Percentiles rank a stretch among this genome's conserved stretches.
phyloP scores from a whole-genome alignment of 2,329 filamentous ascomycete species.

The Zelopaecilomyces penicillatus region DNA sequence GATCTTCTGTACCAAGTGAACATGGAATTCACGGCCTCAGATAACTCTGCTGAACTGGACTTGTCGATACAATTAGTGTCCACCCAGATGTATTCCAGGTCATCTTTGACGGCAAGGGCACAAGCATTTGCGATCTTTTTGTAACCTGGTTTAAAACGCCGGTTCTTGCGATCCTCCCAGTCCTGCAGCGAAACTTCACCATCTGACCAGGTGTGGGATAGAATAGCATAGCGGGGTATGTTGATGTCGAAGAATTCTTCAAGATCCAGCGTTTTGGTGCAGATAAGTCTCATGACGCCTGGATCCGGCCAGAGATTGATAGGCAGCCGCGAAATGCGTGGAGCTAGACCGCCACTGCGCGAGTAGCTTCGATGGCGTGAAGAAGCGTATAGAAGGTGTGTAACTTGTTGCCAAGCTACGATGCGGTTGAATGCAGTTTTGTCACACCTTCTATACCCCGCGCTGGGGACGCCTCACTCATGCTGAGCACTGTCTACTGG shows the following conservation, averaged over 20 bases:
- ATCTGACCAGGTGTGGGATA: conserved; percentile 16
- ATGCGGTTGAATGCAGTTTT: too few relatives aligned
- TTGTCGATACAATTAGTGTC: conserved; percentile 17
- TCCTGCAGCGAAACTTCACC: conserved; percentile 16
- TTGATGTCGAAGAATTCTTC: conserved; percentile 10
- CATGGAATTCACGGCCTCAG: conserved; percentile 14
- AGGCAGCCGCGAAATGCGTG: too few relatives aligned
- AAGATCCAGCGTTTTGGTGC: conserved; percentile 1
- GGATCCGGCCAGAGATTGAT: too few relatives aligned
- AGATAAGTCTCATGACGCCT: conserved; percentile 1
- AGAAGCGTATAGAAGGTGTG: too few relatives aligned
- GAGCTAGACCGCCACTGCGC: too few relatives aligned
- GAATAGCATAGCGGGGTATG: conserved; percentile 16
- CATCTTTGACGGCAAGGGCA: conserved; percentile 8
- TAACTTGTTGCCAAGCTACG: too few relatives aligned
- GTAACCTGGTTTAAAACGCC: conserved; percentile 8
- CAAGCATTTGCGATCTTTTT: conserved; percentile 11
- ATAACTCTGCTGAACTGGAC: conserved; percentile 9
- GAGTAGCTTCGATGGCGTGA: too few relatives aligned
- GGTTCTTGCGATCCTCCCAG: neutral
- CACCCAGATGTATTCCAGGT: conserved; percentile 18
- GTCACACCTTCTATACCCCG: too few relatives aligned
- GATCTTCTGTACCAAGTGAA: neutral
- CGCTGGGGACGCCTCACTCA: too few relatives aligned
- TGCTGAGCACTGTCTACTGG: too few relatives aligned